Conservation (phyloP, 108 stramenopile genomes). For the Chaetoceros muelleri region DNA sequence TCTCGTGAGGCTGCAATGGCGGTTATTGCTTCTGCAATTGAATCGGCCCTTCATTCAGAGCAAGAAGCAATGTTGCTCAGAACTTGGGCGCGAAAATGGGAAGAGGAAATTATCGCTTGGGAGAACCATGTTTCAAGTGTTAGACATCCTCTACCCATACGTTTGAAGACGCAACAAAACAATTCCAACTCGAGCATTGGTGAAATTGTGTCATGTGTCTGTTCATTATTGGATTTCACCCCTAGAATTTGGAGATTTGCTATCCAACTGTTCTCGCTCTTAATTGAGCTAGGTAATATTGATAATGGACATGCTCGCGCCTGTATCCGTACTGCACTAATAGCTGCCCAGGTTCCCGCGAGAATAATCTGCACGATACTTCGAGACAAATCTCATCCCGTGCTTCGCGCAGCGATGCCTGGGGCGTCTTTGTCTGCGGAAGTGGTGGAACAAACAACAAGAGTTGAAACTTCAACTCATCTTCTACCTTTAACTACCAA, state of each 20-base stretch:
- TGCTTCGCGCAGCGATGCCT: constrained; percentile 45
- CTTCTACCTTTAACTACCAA: constrained; percentile 18
- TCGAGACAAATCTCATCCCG: constrained; percentile 40
- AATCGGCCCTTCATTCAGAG: constrained; percentile 21
- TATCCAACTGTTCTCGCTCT: constrained; percentile 54
- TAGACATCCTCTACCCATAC: constrained; percentile 10
- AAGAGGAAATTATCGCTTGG: constrained; percentile 21
- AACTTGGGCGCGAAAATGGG: constrained; percentile 60
- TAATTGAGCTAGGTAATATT: constrained; percentile 49
- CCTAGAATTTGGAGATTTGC: constrained; percentile 49
- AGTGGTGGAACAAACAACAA: constrained; percentile 41
- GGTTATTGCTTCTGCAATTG: constrained; percentile 46
- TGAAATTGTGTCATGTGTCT: constrained; percentile 49
- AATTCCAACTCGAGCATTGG: too few species aligned
- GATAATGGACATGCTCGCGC: constrained; percentile 21
- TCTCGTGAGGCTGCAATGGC: constrained; percentile 50
- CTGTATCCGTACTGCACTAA: constrained; percentile 47
- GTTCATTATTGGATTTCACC: constrained; percentile 45
- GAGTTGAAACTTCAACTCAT: constrained; percentile 42
- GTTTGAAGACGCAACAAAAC: too few species aligned
- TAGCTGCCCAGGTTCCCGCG: constrained; percentile 53
- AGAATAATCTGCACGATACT: constrained; percentile 52
- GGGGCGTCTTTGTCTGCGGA: constrained; percentile 47
- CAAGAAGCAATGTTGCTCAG: constrained; percentile 38
- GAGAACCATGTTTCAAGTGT: constrained; percentile 4